Conservation (phyloP, 2,329 filamentous ascomycete species). For the Aspergillus flavus region DNA sequence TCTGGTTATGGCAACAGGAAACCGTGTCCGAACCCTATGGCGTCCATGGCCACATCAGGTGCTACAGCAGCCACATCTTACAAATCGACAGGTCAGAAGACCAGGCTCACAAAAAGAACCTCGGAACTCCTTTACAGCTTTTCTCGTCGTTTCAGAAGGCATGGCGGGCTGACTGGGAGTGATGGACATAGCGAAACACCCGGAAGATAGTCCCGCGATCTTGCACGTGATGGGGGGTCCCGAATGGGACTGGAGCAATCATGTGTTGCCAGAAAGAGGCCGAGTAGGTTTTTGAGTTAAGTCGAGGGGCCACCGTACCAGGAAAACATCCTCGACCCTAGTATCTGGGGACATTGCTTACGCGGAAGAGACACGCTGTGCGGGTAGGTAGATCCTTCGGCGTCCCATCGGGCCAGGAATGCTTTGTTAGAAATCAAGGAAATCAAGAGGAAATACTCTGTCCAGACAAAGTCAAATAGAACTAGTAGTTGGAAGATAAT, state of each 20-base stretch:
- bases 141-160: not conserved
- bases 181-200: not conserved
- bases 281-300: not conserved
- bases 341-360: not conserved
- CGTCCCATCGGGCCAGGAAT: not conserved
- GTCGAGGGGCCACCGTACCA: not conserved
- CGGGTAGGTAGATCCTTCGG: not conserved
- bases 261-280: not conserved
- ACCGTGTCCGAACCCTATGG: constrained; percentile 15
- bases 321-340: not conserved
- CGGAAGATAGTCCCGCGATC: constrained; percentile 5
- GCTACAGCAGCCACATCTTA: constrained; percentile 6
- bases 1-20: constrained; percentile 17
- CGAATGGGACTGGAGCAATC: not conserved
- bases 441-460: not conserved
- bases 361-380: not conserved
- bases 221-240: not conserved
- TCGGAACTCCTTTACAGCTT: not conserved
- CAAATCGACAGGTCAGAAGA: not conserved
- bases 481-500: not conserved
- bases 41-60: not conserved
- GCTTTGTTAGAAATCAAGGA: not conserved
- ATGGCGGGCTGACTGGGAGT: not conserved
- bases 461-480: not conserved
- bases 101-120: not conserved